Evolutionary conservation across 106 monocot genomes (phyloP), one percentile per base, ranked within the genome.

Genomic region (Apostasia ramifera): DNA sequence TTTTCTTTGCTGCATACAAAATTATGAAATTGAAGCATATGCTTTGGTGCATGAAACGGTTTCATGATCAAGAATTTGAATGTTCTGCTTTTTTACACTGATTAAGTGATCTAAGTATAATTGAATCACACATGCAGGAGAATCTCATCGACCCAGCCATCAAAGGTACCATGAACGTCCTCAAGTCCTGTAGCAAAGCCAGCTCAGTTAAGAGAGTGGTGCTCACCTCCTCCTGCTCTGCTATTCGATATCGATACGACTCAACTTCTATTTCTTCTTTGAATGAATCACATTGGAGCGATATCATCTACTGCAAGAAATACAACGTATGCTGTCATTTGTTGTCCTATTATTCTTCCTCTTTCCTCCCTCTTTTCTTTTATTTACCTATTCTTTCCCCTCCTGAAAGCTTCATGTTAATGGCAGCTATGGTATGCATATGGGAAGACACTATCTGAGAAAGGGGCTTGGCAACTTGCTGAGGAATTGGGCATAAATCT

Each of bases 231-330:
- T 89, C 95, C 10, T 87, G 89, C 76, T 92, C 92, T 1, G 72
- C 84, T 40, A 74, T 92, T 62, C 67, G 92, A 38, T 92, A 95
- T 77, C 78, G 79, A 10, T 49, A 86, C 14, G 86, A 86, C 55
- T 67, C 73, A 2, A 72, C 83, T 55, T 9, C 2, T 0, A 53
- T 59, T 13, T 88, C 87, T 41, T 82, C 87, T 1, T 86, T 95
- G 11, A 86, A 86, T 58, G 95, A 95, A 60, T 84, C 95, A 0
- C 89, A 95, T 72, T 95, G 95, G 95, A 91, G 81, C 42, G 88
- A 95, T 57, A 61, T 43, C 26, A 84, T 84, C 12, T 95, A 95
- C 78, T 95, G 95, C 80, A 82, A 70, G 41, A 71, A 61, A 78
- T 70, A 89, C 84, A 80, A 86, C 50, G 88, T 93, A 57, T 41